Evolutionary conservation across 306 rosid genomes (phyloP).

Genomic region (Crataegus laevigata): DNA sequence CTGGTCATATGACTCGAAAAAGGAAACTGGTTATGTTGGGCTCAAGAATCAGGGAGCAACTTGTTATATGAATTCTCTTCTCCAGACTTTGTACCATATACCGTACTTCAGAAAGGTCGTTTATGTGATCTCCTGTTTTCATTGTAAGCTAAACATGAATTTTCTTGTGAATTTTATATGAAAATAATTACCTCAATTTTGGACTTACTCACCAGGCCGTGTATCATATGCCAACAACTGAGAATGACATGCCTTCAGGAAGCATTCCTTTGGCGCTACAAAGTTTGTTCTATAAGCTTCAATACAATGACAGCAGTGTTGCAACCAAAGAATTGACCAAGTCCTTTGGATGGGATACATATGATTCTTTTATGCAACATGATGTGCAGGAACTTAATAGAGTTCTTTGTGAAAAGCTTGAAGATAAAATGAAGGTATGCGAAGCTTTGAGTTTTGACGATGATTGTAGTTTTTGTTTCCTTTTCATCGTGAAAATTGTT

Average conservation of each 20-base stretch:
- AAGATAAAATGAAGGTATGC: slow-evolving; percentile 94
- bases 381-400: slow-evolving; percentile 97
- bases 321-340: slow-evolving; percentile 90
- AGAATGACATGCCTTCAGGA: slow-evolving; percentile 91
- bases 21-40: slow-evolving; percentile 94
- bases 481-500: background rate
- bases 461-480: slow-evolving; percentile 5
- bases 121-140: slow-evolving; percentile 1
- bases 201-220: slow-evolving; percentile 57
- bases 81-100: slow-evolving; percentile 87
- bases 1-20: slow-evolving; percentile 87
- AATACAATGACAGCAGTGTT: slow-evolving; percentile 76
- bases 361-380: slow-evolving; percentile 94
- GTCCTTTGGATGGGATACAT: slow-evolving; percentile 94
- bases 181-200: slow-evolving; percentile 16
- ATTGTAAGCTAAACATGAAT: background rate
- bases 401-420: slow-evolving; percentile 91
- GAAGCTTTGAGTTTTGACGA: slow-evolving; percentile 4
- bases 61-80: slow-evolving; percentile 96
- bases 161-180: background rate
- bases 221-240: slow-evolving; percentile 95
- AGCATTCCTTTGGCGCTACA: slow-evolving; percentile 92
- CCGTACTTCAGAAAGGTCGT: slow-evolving; percentile 87
- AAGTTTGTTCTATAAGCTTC: slow-evolving; percentile 92
- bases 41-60: slow-evolving; percentile 97